Base-by-base conservation (phyloP, 1,284 basidiomycete species). In the Malassezia psittaci region DNA sequence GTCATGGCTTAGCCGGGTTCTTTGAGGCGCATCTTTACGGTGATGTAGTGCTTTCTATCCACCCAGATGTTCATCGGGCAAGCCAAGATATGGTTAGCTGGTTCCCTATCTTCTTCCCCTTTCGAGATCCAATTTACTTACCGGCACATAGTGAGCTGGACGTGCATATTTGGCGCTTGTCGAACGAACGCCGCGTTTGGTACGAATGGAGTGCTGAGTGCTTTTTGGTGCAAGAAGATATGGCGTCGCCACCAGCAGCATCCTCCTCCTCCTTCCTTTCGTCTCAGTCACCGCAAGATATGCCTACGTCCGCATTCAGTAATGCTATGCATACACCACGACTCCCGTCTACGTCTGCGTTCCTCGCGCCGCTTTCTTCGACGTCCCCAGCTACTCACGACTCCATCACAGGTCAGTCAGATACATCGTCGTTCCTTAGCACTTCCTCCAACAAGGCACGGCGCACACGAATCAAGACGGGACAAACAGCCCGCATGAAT, bases 171-270 rank as follows among this genome's bases (percentile, higher is more conserved):
- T 99, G 94, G 93, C 83, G 94, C 32, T 77, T 96, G 55, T 90
- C 90, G 1, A 60, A 63, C 12, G 65, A 84, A 59, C 82, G 84
- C 33, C 83, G 86, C 66, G 89, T 99, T 8, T 99, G 94, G 94
- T 98, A 96, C 77, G 94, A 98, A 76, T 99, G 94, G 94, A 84
- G 85, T 67, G 90, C 89, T 0, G 90, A 96, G 69, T 84, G 85
- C 3, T 96, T 87, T 78, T 79, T 96, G 39, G n/a, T 10, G 32
- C 49, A n/a, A 21, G 44, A 21, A 13, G 54, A 21, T 46, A 19
- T 36, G 47, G 34, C 49, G 19, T 19, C 41, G 43, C 2, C 33
- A 32, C 32, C 32, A 3, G 44, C 36, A 18, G 34, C 52, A 42
- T 12, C 21, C 13, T 35, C 37, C 16, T 29, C 41, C 16, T 40